Percentiles rank a stretch among this genome's conserved stretches.
Conservation (phyloP, 75 land plant genomes). For the Chamaecyparis obtusa region DNA sequence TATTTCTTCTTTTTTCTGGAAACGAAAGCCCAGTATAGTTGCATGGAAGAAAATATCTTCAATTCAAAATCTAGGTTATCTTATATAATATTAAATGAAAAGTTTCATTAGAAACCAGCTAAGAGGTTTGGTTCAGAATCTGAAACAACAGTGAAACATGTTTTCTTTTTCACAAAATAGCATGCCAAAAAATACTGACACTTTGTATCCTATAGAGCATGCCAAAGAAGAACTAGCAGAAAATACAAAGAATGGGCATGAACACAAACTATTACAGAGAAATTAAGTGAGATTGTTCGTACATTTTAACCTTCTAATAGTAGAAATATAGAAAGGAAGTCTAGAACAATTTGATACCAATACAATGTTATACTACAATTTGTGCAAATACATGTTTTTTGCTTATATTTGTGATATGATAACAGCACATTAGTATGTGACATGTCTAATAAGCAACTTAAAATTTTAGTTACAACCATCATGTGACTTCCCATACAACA, state of each 20-base stretch:
- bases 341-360: background rate
- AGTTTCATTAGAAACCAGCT: background rate
- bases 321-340: background rate
- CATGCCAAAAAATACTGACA: background rate
- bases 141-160: background rate
- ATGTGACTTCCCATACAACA: too few relatives aligned
- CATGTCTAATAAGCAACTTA: too few relatives aligned
- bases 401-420: too few relatives aligned
- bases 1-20: background rate
- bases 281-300: background rate
- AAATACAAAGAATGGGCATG: background rate
- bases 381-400: too few relatives aligned
- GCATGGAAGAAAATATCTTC: background rate
- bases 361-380: too few relatives aligned
- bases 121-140: background rate
- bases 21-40: background rate
- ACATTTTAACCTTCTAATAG: background rate
- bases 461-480: too few relatives aligned
- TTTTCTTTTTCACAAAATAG: background rate
- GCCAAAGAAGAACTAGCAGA: background rate
- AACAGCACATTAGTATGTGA: too few relatives aligned
- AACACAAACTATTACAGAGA: background rate
- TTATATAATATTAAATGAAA: background rate
- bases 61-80: background rate
- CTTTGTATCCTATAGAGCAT: too few relatives aligned